phyloP scores from a whole-genome alignment of 352 stramenopile genomes.

The Phytophthora fragariae region DNA sequence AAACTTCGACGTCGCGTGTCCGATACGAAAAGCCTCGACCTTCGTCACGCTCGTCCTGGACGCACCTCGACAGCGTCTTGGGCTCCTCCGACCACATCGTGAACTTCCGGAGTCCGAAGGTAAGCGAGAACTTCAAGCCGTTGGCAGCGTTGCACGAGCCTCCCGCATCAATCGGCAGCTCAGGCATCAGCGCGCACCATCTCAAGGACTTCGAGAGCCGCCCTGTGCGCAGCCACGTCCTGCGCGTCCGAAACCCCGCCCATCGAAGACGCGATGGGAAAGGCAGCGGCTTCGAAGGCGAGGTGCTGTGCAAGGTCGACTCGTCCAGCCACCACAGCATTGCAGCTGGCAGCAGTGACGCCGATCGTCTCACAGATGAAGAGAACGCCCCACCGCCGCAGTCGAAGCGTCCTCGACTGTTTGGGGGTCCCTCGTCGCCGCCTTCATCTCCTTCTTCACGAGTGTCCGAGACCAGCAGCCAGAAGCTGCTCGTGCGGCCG shows the following conservation, averaged over 20 bases:
- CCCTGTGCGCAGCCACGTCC: conserved; percentile 45
- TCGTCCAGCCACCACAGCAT: conserved; percentile 14
- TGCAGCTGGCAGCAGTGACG: conserved; percentile 3
- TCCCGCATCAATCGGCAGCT: conserved; percentile 3
- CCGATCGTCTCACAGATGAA: conserved; percentile 26
- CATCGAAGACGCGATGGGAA: conserved; percentile 62
- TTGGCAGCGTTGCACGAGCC: conserved; percentile 38
- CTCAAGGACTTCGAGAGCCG: conserved; percentile 62
- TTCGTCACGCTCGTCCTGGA: conserved; percentile 59
- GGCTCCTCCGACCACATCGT: conserved; percentile 75
- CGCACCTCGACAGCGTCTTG: conserved; percentile 72
- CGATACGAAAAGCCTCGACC: conserved; percentile 50
- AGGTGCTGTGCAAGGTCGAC: conserved; percentile 67
- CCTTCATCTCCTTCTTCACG: conserved; percentile 25
- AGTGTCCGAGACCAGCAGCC: conserved; percentile 26
- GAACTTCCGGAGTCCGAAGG: conserved; percentile 82
- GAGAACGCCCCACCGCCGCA: conserved; percentile 28
- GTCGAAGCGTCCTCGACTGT: conserved; percentile 35
- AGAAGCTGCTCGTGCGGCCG: conserved; percentile 35
- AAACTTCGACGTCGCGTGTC: conserved; percentile 4
- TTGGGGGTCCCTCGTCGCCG: conserved; percentile 19
- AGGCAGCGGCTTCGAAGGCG: conserved; percentile 73
- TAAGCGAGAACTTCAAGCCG: conserved; percentile 80
- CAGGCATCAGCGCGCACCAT: conserved; percentile 24
- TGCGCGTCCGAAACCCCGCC: conserved; percentile 60